A percentile compares a stretch with the other conserved stretches of the same genome.
phyloP scores from a whole-genome alignment of 257 asterid species.

The Solanum dulcamara region DNA sequence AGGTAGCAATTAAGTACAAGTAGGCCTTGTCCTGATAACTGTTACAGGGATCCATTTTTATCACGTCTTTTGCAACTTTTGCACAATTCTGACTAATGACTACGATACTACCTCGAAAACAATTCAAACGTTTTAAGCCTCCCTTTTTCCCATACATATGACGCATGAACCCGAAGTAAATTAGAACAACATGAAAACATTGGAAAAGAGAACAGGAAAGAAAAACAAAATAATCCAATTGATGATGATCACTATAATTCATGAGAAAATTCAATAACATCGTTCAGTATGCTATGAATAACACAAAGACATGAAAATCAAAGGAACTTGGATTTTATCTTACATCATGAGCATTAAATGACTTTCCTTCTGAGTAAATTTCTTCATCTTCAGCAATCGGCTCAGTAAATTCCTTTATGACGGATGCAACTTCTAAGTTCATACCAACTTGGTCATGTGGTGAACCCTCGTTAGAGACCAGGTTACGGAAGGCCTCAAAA shows the following conservation, averaged over 20 bases:
- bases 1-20: neutral
- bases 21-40: neutral
- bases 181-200: neutral
- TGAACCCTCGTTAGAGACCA: constrained; percentile 65
- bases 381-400: constrained; percentile 45
- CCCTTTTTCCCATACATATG: neutral
- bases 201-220: neutral
- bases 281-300: neutral
- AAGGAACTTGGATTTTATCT: constrained; percentile 16
- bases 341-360: constrained; percentile 38
- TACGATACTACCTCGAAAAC: neutral
- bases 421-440: constrained; percentile 76
- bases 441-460: constrained; percentile 75
- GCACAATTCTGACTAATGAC: neutral
- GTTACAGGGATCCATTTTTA: neutral
- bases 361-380: constrained; percentile 29
- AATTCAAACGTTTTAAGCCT: neutral
- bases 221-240: neutral
- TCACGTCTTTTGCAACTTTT: neutral
- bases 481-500: constrained; percentile 72
- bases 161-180: neutral
- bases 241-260: neutral
- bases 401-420: constrained; percentile 74
- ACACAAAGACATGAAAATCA: neutral
- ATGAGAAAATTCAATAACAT: neutral